These are phyloP conservation scores for Cardamine chenopodiifolia DNA, from an alignment of 345 rosid genomes.

Conservation along the genomic window DNA sequence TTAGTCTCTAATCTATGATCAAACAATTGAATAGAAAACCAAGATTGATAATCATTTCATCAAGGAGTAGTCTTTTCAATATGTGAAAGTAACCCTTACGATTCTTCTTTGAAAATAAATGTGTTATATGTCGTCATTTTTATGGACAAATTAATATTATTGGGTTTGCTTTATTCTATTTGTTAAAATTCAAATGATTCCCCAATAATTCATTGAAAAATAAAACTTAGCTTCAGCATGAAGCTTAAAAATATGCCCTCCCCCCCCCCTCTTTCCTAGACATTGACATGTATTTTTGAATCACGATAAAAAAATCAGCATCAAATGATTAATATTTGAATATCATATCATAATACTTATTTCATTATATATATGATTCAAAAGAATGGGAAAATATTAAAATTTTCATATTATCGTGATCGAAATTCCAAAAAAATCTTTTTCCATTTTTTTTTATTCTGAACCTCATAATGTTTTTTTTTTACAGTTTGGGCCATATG, in stretches of 20 bases:
- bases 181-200: constrained; percentile 44
- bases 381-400: background rate
- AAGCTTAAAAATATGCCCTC: constrained; percentile 27
- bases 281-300: background rate
- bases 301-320: background rate
- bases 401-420: background rate
- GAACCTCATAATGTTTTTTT: background rate
- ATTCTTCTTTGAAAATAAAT: constrained; percentile 35
- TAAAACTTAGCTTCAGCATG: constrained; percentile 36
- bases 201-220: constrained; percentile 46
- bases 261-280: constrained; percentile 5
- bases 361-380: background rate
- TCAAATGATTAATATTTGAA: background rate
- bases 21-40: background rate
- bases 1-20: background rate
- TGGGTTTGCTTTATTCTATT: constrained; percentile 42
- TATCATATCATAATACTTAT: background rate
- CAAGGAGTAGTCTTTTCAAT: constrained; percentile 29
- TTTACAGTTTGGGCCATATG: constrained; percentile 7
- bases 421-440: no score
- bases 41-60: constrained; percentile 8
- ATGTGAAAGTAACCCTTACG: constrained; percentile 31
- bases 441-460: no score
- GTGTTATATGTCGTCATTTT: constrained; percentile 38
- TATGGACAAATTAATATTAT: constrained; percentile 32